Percentiles rank a stretch among this genome's conserved stretches.
These are phyloP conservation scores for Colletotrichum paranaense DNA, from an alignment of 2,329 filamentous ascomycete genomes.

Conservation along the genomic window DNA sequence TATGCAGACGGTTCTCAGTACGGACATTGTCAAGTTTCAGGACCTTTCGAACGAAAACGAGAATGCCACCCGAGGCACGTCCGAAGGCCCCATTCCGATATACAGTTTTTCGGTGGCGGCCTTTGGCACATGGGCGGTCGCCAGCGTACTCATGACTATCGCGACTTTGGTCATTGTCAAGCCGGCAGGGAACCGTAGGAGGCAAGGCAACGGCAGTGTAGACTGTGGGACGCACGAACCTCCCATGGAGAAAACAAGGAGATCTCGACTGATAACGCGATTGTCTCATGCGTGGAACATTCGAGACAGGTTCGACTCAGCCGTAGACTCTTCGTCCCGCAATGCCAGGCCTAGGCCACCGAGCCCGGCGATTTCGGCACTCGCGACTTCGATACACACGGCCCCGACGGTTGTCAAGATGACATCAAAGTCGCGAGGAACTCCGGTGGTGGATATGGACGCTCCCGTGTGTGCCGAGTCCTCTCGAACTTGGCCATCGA, in stretches of 20 bases:
- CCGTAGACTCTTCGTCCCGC: not conserved
- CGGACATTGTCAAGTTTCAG: conserved; percentile 34
- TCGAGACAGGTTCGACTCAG: conserved; percentile 3
- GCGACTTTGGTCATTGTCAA: conserved; percentile 16
- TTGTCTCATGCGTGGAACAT: not conserved
- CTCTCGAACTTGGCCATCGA: conserved; percentile 7
- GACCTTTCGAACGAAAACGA: conserved; percentile 28
- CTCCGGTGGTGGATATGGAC: not conserved
- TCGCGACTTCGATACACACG: conserved; percentile 15
- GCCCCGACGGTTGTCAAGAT: conserved; percentile 12
- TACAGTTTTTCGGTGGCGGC: conserved; percentile 30
- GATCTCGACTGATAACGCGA: not conserved
- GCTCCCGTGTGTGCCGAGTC: conserved; percentile 1
- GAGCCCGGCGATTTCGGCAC: not conserved
- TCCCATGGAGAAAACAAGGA: not conserved
- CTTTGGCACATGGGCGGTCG: conserved; percentile 28
- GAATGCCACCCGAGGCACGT: not conserved
- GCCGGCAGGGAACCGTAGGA: not conserved
- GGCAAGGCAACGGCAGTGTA: not conserved
- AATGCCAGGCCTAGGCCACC: not conserved
- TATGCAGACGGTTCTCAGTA: conserved; percentile 27
- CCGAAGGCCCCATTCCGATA: not conserved
- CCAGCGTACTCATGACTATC: conserved; percentile 26
- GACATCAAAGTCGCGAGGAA: conserved; percentile 12
- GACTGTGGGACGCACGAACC: not conserved